Percentiles rank a stretch among this genome's conserved stretches.
Conservation (phyloP, 2,329 filamentous ascomycete species). For the Albifimbria verrucaria region DNA sequence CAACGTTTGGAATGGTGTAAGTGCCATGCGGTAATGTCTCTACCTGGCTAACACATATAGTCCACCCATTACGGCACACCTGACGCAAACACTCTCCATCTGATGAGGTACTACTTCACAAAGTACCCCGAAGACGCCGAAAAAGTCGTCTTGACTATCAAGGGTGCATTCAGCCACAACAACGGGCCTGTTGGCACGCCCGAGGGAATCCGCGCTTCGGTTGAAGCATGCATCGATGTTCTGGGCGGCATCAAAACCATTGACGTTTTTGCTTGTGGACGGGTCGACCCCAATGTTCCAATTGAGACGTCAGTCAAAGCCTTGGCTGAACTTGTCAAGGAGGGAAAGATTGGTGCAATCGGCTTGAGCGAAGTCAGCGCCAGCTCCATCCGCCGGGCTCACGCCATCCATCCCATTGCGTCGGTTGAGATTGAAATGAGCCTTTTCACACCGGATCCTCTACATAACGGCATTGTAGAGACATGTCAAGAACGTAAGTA, state of each 20-base stretch:
- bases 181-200: conserved; percentile 42
- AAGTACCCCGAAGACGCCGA: conserved; percentile 52
- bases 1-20: too few species aligned
- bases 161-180: conserved; percentile 36
- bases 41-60: too few species aligned
- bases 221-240: conserved; percentile 43
- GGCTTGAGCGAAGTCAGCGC: conserved; percentile 41
- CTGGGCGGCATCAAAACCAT: conserved; percentile 43
- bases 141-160: conserved; percentile 54
- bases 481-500: conserved; percentile 20
- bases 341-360: conserved; percentile 42
- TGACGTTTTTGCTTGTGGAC: conserved; percentile 46
- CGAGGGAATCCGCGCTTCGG: conserved; percentile 44
- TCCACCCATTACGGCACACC: too few species aligned
- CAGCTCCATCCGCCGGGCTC: conserved; percentile 38
- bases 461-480: conserved; percentile 2
- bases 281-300: conserved; percentile 42
- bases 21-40: too few species aligned
- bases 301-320: conserved; percentile 37
- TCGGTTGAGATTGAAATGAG: conserved; percentile 44
- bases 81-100: conserved; percentile 51
- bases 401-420: conserved; percentile 32
- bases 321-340: conserved; percentile 39
- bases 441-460: conserved; percentile 3
- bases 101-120: conserved; percentile 52